Conservation (phyloP, 2,329 filamentous ascomycete species). For the Colletotrichum tabaci region DNA sequence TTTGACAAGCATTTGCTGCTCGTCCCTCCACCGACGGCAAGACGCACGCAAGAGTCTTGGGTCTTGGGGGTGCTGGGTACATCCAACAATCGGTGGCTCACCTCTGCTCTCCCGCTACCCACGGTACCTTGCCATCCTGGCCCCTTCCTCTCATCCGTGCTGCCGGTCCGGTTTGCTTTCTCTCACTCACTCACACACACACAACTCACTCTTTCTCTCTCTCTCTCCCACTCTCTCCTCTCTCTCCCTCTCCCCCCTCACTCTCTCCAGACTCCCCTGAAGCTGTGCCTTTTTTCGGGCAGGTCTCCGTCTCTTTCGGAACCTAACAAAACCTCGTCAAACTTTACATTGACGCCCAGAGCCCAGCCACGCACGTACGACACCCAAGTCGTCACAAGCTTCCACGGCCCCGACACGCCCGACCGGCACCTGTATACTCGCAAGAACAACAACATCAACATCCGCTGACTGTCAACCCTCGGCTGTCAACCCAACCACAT, state of each 20-base stretch:
- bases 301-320: not conserved
- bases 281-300: not conserved
- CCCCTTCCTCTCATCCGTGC: slow-evolving; percentile 7
- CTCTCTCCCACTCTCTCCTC: not conserved
- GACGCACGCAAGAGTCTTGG: not conserved
- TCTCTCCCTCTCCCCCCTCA: not conserved
- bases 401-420: slow-evolving; percentile 33
- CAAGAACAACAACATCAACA: slow-evolving; percentile 7
- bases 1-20: slow-evolving; percentile 20
- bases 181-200: too few relatives aligned
- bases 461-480: slow-evolving; percentile 11
- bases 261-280: not conserved
- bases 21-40: slow-evolving; percentile 16
- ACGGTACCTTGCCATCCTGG: slow-evolving; percentile 9
- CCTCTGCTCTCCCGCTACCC: not conserved
- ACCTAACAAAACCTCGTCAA: not conserved
- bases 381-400: slow-evolving; percentile 33
- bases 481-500: slow-evolving; percentile 12
- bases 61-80: not conserved
- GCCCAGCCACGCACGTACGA: slow-evolving; percentile 12
- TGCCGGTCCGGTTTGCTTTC: not conserved
- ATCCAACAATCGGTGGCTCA: not conserved
- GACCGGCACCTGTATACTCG: slow-evolving; percentile 14
- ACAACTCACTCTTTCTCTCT: too few relatives aligned
- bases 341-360: not conserved